Base-by-base conservation (phyloP, 495 filamentous ascomycete species). In the Aspergillus mulundensis region DNA sequence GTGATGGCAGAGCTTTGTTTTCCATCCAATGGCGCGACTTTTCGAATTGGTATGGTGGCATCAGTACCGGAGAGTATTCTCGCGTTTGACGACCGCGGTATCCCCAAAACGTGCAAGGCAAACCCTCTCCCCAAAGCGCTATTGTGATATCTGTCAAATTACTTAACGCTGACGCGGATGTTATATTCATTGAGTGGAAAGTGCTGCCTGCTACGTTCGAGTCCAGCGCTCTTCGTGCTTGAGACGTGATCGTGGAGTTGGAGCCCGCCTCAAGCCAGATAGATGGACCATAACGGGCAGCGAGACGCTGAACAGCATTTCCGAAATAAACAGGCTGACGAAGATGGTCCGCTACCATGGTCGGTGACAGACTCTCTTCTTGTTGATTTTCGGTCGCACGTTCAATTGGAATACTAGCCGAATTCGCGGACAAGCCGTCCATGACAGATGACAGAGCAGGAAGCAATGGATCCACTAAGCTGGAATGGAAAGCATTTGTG, bases 1-100 rank as follows among this genome's bases (percentile, higher is more conserved):
- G 6, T 5, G 11, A 28, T n/a, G 59, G 59, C 11, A 61, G 53
- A 11, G 42, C 44, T 42, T 66, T 67, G 19, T 70, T 55, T 1
- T 74, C 65, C 41, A 76, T 48, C 75, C 75, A 79, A 42, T 80
- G 75, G 0, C 59, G 39, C 0, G 71, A 57, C 53, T 74, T 73
- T 23, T 81, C 77, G 44, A 85, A 85, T 54, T 81, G 77, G 41
- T 82, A 83, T 0, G 81, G 74, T 11, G 81, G 81, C 0, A 84
- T 69, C 1, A 67, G 47, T n/a, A 82, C 6, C 6, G 41, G 53
- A 5, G 47, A 23, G 51, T 77, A 76, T 2, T 71, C 60, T 8
- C 49, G 38, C 7, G 58, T 76, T 60, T 80, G 78, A 1, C 39
- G 49, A 0, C 19, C 19, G 53, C 79, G 73, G 48, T 77, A 73